Evolutionary conservation across 129 eudicot genomes (phyloP).

Genomic region (Pittosporum tobira): DNA sequence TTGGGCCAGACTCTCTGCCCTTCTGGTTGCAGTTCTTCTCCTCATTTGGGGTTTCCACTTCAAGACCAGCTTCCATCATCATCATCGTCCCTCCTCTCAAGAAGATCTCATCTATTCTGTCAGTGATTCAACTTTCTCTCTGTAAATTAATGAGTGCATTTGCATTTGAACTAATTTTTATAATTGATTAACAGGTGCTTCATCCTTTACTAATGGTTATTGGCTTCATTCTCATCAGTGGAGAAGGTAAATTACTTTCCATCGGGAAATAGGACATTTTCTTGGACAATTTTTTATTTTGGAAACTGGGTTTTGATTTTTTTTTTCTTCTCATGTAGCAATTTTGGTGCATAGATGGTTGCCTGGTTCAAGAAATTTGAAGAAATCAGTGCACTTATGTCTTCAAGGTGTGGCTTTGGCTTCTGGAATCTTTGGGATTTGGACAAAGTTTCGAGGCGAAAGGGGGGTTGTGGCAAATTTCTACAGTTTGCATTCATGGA

Average conservation of each 20-base stretch:
- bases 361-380: constrained; percentile 74
- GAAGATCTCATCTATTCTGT: constrained; percentile 57
- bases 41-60: constrained; percentile 70
- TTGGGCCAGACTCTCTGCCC: constrained; percentile 56
- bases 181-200: constrained; percentile 43
- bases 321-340: constrained; percentile 26
- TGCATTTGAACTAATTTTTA: constrained; percentile 5
- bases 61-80: constrained; percentile 62
- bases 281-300: constrained; percentile 7
- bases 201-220: constrained; percentile 96
- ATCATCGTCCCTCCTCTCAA: constrained; percentile 41
- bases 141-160: neutral
- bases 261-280: neutral
- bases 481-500: constrained; percentile 87
- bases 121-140: neutral
- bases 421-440: constrained; percentile 81
- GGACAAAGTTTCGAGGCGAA: constrained; percentile 79
- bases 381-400: constrained; percentile 74
- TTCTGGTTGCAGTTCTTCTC: constrained; percentile 51
- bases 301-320: constrained; percentile 6
- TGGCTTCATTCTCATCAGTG: constrained; percentile 79
- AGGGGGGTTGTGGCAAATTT: constrained; percentile 83
- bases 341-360: constrained; percentile 90
- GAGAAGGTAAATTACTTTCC: constrained; percentile 53
- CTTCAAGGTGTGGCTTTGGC: constrained; percentile 90